Base-by-base conservation (phyloP, 2,329 filamentous ascomycete species). In the Beauveria sp. region DNA sequence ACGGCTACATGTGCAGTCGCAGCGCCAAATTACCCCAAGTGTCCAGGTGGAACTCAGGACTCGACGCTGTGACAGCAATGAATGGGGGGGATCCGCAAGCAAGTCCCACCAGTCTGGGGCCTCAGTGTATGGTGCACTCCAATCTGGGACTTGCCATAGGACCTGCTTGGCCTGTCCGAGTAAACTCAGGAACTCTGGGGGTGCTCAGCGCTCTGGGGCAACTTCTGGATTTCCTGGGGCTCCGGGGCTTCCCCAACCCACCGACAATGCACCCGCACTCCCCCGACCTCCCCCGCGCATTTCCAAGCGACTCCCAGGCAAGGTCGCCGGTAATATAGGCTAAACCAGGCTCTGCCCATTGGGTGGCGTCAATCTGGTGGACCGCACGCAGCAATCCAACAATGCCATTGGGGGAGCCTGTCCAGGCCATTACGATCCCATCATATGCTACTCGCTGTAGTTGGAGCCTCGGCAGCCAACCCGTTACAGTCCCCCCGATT, bases 401-500 rank as follows among this genome's bases (percentile, higher is more conserved):
- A 47, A 60, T 47, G 20, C 10, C 30, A 28, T 22, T 20, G 43
- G 40, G 26, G 26, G 10, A 53, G 49, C 26, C 3, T 53, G 45
- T 52, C 58, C 28, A 40, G 42, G 22, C 50, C 20, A 54, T 60
- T 60, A 49, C 58, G 50, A 60, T 60, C 58, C 49, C 58, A 60
- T 60, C 58, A 60, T 60, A 60, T 60, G 58, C 58, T 43, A 54
- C 58, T 60, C 51, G 58, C 28, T 60, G 51, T 18, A 20, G 16
- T 24, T 26, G 58, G 58, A 47, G 58, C 58, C 58, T 60, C 58
- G 58, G 58, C 50, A 54, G 58, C 58, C 58, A 49, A 49, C 49
- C 58, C 58, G 42, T 43, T 46, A 45, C n/a, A 60, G 51, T 60
- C 58, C 51, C 58, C 58, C 58, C 58, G 58, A 60, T 54, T 60